These are phyloP conservation scores for Alternaria burnsii DNA, from an alignment of 2,329 filamentous ascomycete genomes.

Conservation along the genomic window DNA sequence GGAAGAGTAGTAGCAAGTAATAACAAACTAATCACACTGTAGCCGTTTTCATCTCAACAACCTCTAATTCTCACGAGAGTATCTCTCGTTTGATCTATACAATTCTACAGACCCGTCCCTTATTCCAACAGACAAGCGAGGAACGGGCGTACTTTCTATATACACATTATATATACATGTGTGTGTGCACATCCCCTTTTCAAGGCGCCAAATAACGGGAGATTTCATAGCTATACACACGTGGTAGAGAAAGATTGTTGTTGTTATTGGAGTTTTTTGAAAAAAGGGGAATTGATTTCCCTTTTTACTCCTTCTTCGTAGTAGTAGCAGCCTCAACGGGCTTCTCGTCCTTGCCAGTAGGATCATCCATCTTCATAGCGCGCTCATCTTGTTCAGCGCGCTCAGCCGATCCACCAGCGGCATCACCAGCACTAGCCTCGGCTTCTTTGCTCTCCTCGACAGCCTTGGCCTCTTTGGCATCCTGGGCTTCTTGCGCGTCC, in stretches of 20 bases:
- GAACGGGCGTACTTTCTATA: too few species aligned
- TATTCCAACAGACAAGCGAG: not conserved
- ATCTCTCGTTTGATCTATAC: not conserved
- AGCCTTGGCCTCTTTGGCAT: slow-evolving; percentile 30
- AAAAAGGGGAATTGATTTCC: fast-evolving
- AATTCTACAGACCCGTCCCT: slow-evolving; percentile 18
- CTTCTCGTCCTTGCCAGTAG: slow-evolving; percentile 30
- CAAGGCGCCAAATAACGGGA: slow-evolving; percentile 13
- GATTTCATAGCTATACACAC: slow-evolving; percentile 20
- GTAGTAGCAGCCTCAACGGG: slow-evolving; percentile 8
- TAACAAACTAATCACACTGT: too few species aligned
- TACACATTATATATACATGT: too few species aligned
- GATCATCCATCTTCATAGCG: slow-evolving; percentile 32
- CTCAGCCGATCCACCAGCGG: slow-evolving; percentile 40
- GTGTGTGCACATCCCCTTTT: slow-evolving; percentile 1
- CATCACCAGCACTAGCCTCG: slow-evolving; percentile 43
- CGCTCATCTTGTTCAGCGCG: slow-evolving; percentile 45
- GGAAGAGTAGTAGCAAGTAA: too few species aligned
- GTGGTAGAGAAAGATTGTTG: too few species aligned
- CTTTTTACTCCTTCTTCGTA: slow-evolving; percentile 22
- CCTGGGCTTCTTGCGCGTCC: slow-evolving; percentile 19
- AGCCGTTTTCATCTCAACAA: not conserved
- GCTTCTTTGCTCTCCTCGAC: slow-evolving; percentile 37
- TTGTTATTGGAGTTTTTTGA: too few species aligned
- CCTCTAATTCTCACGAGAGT: not conserved